Percentiles rank a stretch among this genome's conserved stretches.
Evolutionary conservation across 345 rosid genomes (phyloP).

Genomic region (Citrus trifoliata): DNA sequence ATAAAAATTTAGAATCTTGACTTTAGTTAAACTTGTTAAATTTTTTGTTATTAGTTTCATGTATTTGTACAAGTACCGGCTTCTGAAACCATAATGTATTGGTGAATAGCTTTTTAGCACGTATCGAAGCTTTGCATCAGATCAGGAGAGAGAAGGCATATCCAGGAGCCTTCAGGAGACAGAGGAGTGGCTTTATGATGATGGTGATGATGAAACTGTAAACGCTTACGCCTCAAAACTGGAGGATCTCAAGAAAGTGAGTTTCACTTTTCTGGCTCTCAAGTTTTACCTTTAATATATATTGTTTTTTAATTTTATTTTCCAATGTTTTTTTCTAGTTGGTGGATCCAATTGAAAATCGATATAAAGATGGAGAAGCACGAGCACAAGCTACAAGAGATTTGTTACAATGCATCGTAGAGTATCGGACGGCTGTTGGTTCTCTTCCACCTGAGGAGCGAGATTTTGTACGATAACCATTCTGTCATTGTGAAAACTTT

Average conservation of each 20-base stretch:
- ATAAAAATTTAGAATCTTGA: background rate
- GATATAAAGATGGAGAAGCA: conserved; percentile 53
- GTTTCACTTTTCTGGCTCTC: background rate
- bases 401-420: conserved; percentile 35
- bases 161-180: conserved; percentile 54
- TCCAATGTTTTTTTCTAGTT: conserved; percentile 21
- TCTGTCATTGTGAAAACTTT: conserved; percentile 1
- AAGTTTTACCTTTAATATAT: background rate
- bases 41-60: background rate
- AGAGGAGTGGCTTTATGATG: conserved; percentile 64
- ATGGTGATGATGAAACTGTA: conserved; percentile 59
- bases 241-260: conserved; percentile 46
- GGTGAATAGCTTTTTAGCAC: conserved; percentile 45
- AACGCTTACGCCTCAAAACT: conserved; percentile 40
- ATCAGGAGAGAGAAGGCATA: conserved; percentile 48
- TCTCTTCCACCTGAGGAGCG: conserved; percentile 38
- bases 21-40: background rate
- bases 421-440: conserved; percentile 27
- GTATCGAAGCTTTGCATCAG: conserved; percentile 47
- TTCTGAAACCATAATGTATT: conserved; percentile 1
- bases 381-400: conserved; percentile 42
- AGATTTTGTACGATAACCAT: conserved; percentile 30
- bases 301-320: background rate
- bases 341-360: conserved; percentile 50
- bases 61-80: background rate